Evolutionary conservation across 345 rosid species (phyloP).

Genomic region (Ailanthus altissimus): DNA sequence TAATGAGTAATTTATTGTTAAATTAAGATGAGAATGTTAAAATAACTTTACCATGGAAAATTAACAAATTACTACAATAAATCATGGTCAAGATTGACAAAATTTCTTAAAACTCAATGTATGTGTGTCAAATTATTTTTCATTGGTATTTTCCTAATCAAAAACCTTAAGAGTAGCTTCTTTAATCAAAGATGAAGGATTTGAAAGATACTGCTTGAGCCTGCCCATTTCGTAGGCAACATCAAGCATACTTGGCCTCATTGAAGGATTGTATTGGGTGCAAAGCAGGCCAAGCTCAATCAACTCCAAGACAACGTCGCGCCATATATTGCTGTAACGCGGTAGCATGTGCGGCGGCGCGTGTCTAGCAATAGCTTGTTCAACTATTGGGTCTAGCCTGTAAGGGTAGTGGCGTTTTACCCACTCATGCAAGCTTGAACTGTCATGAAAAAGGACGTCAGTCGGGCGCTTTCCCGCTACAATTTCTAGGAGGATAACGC

Average conservation of each 20-base stretch:
- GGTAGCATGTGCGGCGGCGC: constrained; percentile 38
- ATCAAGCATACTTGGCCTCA: constrained; percentile 85
- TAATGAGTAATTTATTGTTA: too few species aligned
- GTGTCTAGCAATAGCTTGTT: constrained; percentile 53
- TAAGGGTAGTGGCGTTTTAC: constrained; percentile 69
- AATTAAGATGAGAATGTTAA: constrained; percentile 2
- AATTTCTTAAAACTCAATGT: not conserved
- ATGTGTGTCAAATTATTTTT: too few species aligned
- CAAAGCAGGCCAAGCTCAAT: constrained; percentile 83
- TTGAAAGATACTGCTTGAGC: constrained; percentile 65
- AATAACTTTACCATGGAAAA: too few species aligned
- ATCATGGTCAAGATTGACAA: constrained; percentile 11
- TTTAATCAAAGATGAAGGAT: constrained; percentile 37
- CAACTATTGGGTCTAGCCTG: constrained; percentile 57
- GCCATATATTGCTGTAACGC: constrained; percentile 40
- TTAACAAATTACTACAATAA: constrained; percentile 27
- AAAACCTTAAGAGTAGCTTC: constrained; percentile 29
- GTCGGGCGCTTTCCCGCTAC: constrained; percentile 74
- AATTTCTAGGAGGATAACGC: constrained; percentile 77
- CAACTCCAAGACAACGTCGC: constrained; percentile 67
- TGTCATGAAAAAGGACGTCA: constrained; percentile 53
- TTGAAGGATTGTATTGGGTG: constrained; percentile 69
- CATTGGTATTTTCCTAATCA: too few species aligned
- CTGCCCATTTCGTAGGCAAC: constrained; percentile 71
- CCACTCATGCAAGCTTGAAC: constrained; percentile 78